Evolutionary conservation across 2,329 filamentous ascomycete species (phyloP).

Genomic region (Phyllosticta citribraziliensis): DNA sequence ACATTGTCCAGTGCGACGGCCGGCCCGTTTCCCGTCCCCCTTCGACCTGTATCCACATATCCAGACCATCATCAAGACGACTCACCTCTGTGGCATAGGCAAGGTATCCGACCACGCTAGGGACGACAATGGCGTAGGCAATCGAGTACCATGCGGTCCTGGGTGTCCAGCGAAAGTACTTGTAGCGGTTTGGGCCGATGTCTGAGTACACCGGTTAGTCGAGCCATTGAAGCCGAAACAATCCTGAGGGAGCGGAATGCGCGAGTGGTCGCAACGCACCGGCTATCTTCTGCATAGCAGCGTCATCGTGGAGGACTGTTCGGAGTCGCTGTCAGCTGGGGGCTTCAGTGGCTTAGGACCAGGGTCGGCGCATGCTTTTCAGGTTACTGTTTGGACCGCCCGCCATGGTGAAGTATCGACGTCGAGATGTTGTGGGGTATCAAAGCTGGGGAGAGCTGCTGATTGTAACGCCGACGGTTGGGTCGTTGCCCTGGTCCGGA

Average conservation of each 20-base stretch:
- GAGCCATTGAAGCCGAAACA: not conserved
- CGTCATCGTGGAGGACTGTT: slow-evolving; percentile 42
- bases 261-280: slow-evolving; percentile 29
- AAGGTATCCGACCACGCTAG: slow-evolving; percentile 57
- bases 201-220: slow-evolving; percentile 40
- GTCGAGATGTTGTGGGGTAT: not conserved
- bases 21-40: not conserved
- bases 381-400: slow-evolving; percentile 6
- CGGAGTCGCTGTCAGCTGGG: slow-evolving; percentile 1
- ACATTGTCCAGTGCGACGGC: not conserved
- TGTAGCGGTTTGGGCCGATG: slow-evolving; percentile 75
- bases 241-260: not conserved
- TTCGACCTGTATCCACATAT: not conserved
- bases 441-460: slow-evolving; percentile 1
- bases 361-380: not conserved
- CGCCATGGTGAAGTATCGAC: slow-evolving; percentile 1
- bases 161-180: slow-evolving; percentile 90
- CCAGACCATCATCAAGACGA: slow-evolving; percentile 17
- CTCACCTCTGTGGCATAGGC: slow-evolving; percentile 81
- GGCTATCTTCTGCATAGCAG: slow-evolving; percentile 47
- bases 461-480: not conserved
- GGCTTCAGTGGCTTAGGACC: not conserved
- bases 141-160: slow-evolving; percentile 73
- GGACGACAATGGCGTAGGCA: slow-evolving; percentile 65
- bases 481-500: not conserved